A percentile compares a stretch with the other conserved stretches of the same genome.
phyloP scores from a whole-genome alignment of 306 rosid genomes.

The Biancaea sappan region DNA sequence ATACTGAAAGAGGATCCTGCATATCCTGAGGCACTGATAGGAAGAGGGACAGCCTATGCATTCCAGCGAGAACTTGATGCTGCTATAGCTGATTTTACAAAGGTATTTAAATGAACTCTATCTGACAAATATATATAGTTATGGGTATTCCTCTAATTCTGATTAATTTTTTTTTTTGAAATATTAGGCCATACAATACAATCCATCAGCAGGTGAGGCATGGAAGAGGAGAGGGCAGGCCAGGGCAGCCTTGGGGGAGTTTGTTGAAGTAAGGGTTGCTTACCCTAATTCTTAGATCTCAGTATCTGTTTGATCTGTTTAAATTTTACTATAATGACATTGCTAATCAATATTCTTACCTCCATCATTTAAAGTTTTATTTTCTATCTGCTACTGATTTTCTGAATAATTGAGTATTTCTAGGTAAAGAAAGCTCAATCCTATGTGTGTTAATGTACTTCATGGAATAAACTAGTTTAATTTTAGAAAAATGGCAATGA shows the following conservation, averaged over 20 bases:
- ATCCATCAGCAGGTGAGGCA: slow-evolving; percentile 75
- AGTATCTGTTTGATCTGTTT: slow-evolving; percentile 10
- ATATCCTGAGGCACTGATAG: slow-evolving; percentile 79
- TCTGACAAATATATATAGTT: slow-evolving; percentile 11
- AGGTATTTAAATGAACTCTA: slow-evolving; percentile 47
- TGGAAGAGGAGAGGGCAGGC: slow-evolving; percentile 93
- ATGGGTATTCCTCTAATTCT: neutral
- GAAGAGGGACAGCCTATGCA: slow-evolving; percentile 77
- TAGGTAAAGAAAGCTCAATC: slow-evolving; percentile 17
- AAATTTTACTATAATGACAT: slow-evolving; percentile 11
- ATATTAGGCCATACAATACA: slow-evolving; percentile 68
- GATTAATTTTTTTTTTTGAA: slow-evolving; percentile 20
- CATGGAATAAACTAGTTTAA: slow-evolving; percentile 11
- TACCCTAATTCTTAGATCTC: slow-evolving; percentile 18
- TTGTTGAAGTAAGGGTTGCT: slow-evolving; percentile 57
- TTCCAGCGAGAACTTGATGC: slow-evolving; percentile 68
- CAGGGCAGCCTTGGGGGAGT: slow-evolving; percentile 75
- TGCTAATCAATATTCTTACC: slow-evolving; percentile 15
- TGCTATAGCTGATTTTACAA: slow-evolving; percentile 74
- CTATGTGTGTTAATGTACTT: neutral
- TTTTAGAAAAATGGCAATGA: slow-evolving; percentile 4
- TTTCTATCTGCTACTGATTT: neutral
- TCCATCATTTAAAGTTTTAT: neutral
- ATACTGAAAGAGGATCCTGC: slow-evolving; percentile 72
- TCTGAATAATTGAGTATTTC: slow-evolving; percentile 24